Base-by-base conservation (phyloP, 2,329 filamentous ascomycete species). In the Colletotrichum lini region DNA sequence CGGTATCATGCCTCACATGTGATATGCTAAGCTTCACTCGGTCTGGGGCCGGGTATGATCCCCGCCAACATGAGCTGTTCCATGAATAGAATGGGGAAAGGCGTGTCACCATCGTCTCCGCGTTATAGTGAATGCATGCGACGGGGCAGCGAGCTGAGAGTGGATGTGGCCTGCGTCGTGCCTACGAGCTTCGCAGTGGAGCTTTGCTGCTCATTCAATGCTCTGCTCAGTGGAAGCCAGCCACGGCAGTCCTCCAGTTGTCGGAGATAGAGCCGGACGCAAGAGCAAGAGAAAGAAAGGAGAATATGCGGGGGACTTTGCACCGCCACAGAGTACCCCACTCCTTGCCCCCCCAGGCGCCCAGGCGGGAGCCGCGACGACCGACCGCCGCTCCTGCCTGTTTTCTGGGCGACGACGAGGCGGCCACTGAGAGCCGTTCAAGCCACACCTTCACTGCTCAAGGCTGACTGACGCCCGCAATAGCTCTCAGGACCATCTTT, bases 401-500 rank as follows among this genome's bases (percentile, higher is more conserved):
- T 40, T n/a, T 42, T 50, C 23, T 35, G 35, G 21, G 45, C 40
- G 59, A 44, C 40, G 59, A 64, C 59, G 44, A 68, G 59, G 65
- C 65, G 40, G 47, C 58, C 65, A 63, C 47, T 64, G 52, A 63
- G 52, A 58, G 61, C 45, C 30, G 38, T 40, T 44, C 66, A 72
- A 70, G 70, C 70, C 70, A 72, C 71, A 70, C 61, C 35, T 44
- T 57, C 40, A 50, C 61, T 47, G 60, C 67, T 65, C 62, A 45
- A 73, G 67, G 67, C 71, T 67, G 71, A 72, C 71, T 72, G 67
- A 72, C 62, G 67, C 67, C 67, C n/a, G 21, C 44, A 49, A n/a
- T 49, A 72, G 59, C 45, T 64, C 13, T 5, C 30, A 47, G 47
- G 47, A 10, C 42, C 53, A 30, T 47, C 50, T 54, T 50, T 49